Percentiles rank a stretch among this genome's conserved stretches.
phyloP scores from a whole-genome alignment of 352 stramenopile genomes.

The Phytophthora quininea region DNA sequence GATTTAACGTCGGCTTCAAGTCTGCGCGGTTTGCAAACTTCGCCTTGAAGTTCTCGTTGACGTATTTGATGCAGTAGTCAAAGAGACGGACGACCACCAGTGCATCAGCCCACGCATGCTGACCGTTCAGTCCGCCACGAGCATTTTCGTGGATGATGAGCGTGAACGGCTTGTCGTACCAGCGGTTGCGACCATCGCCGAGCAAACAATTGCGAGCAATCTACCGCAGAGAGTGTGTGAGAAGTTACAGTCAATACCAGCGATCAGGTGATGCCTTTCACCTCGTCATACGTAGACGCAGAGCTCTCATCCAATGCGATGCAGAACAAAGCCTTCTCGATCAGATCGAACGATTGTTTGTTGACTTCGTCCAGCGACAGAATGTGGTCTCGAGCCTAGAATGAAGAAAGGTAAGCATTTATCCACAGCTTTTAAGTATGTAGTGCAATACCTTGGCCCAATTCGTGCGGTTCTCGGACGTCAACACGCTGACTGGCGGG shows the following conservation, averaged over 20 bases:
- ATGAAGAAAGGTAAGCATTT: too few species aligned
- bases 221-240: constrained; percentile 5
- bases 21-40: constrained; percentile 80
- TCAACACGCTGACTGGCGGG: constrained; percentile 93
- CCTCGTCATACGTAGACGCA: constrained; percentile 80
- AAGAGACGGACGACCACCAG: constrained; percentile 95
- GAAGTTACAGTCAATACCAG: background rate
- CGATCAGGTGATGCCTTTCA: constrained; percentile 5
- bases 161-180: constrained; percentile 98
- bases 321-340: constrained; percentile 93
- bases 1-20: constrained; percentile 62
- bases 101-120: constrained; percentile 98
- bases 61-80: constrained; percentile 94
- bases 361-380: constrained; percentile 87
- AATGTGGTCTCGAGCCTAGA: constrained; percentile 79
- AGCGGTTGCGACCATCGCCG: constrained; percentile 94
- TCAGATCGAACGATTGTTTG: constrained; percentile 90
- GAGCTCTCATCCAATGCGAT: constrained; percentile 93
- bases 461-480: constrained; percentile 93
- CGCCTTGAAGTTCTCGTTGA: constrained; percentile 91
- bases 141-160: constrained; percentile 97
- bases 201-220: constrained; percentile 86
- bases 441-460: constrained; percentile 88
- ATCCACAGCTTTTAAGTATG: too few species aligned
- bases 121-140: constrained; percentile 94